Conservation (phyloP, 805 yeast genomes). For the Hemisphaericaspora nanyangensis region DNA sequence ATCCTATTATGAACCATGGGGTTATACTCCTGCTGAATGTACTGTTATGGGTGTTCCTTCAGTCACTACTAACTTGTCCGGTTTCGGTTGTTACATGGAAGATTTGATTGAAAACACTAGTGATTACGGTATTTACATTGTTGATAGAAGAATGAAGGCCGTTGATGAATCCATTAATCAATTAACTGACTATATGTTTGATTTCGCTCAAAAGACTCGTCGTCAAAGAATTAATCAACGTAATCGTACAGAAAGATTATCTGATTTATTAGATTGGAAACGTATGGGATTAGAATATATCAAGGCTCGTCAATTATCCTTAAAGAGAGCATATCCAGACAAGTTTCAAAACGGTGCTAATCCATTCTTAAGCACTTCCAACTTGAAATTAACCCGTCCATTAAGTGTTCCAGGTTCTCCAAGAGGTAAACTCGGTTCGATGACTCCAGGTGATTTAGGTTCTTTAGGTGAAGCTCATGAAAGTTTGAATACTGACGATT, state of each 20-base stretch:
- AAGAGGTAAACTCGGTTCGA: conserved; percentile 63
- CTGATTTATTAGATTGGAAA: conserved; percentile 94
- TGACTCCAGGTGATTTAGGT: conserved; percentile 99
- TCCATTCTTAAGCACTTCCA: conserved; percentile 43
- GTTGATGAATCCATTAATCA: conserved; percentile 94
- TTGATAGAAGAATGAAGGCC: conserved; percentile 87
- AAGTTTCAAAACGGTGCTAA: conserved; percentile 55
- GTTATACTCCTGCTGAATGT: conserved; percentile 98
- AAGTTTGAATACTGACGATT: conserved; percentile 69
- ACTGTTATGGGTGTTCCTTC: conserved; percentile 99
- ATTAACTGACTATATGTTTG: conserved; percentile 83
- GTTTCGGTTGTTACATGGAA: conserved; percentile 98
- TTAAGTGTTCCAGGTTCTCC: conserved; percentile 98
- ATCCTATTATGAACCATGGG: conserved; percentile 98
- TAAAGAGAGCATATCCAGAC: conserved; percentile 92
- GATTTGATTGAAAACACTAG: conserved; percentile 90
- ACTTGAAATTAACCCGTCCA: conserved; percentile 81
- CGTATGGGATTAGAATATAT: conserved; percentile 96
- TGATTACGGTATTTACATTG: conserved; percentile 96
- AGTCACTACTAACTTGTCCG: conserved; percentile 91
- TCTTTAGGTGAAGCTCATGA: conserved; percentile 87
- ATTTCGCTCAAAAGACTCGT: conserved; percentile 82
- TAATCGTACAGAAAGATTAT: conserved; percentile 90
- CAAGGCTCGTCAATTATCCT: conserved; percentile 88
- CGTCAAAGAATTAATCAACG: conserved; percentile 97